These are phyloP conservation scores for Asclepias syriaca DNA, from an alignment of 257 asterid species.

Conservation along the genomic window DNA sequence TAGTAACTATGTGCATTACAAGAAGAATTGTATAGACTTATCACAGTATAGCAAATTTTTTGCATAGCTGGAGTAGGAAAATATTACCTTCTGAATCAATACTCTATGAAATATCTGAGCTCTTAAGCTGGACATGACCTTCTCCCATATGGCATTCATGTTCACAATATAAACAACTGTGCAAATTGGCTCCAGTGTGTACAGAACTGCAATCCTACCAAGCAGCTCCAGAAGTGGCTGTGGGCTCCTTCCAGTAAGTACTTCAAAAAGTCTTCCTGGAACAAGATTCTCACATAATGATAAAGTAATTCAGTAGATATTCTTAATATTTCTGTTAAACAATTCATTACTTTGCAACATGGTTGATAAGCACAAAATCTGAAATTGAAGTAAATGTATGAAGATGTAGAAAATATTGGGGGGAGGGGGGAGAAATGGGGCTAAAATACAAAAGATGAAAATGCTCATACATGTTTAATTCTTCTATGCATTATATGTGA, in stretches of 20 bases:
- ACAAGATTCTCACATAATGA: slow-evolving; percentile 20
- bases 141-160: slow-evolving; percentile 95
- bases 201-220: slow-evolving; percentile 61
- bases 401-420: background rate
- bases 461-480: background rate
- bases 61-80: background rate
- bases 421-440: background rate
- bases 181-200: slow-evolving; percentile 71
- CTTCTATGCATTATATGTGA: background rate
- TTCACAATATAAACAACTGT: slow-evolving; percentile 70
- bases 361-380: background rate
- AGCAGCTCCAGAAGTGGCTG: slow-evolving; percentile 68
- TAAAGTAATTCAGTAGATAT: background rate
- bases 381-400: background rate
- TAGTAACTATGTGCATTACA: background rate
- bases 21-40: background rate
- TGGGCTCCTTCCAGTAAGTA: slow-evolving; percentile 69
- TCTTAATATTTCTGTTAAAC: background rate
- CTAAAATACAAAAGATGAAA: background rate
- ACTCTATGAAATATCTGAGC: slow-evolving; percentile 90
- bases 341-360: background rate
- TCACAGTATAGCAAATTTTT: background rate
- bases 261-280: slow-evolving; percentile 86
- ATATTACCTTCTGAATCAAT: slow-evolving; percentile 87
- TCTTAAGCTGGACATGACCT: slow-evolving; percentile 94